Base-by-base conservation (phyloP, 2,329 filamentous ascomycete genomes). In the Uncinocarpus reesii region DNA sequence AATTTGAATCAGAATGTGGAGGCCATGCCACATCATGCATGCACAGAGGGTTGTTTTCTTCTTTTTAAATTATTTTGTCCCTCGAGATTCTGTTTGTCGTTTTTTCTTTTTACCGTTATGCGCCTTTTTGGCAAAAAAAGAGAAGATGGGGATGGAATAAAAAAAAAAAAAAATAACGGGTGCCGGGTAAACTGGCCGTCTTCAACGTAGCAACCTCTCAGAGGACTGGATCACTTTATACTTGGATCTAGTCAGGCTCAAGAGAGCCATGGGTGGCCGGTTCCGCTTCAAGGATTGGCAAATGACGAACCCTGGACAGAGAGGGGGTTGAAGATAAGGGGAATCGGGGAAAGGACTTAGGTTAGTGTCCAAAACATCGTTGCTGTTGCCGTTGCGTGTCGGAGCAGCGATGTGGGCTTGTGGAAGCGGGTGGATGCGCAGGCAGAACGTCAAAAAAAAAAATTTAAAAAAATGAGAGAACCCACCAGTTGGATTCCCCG, bases 1-100 rank as follows among this genome's bases (percentile, higher is more conserved):
- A 21, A 24, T 38, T 13, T 46, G 7, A 46, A 21, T 38, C 23
- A 46, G 16, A 7, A 34, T 29, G 43, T 38, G 43, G 43, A 46
- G 34, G 34, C 43, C 43, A 46, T 46, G 43, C 43, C 43, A 46
- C 43, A 46, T 46, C 43, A 45, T 36, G 42, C 42, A 45, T 45
- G 42, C 16, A 23, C 20, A 26, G 18, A 10, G 18, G 13, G 8
- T 34, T 15, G 7, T 15, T 36, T 29, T 37, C 20, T 18, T 36
- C 16, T 15, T 37, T 45, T 8, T 20, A n/a, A n/a, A n/a, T n/a
- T n/a, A n/a, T n/a, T n/a, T n/a, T n/a, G n/a, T n/a, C n/a, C n/a
- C n/a, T n/a, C n/a, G n/a, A n/a, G n/a, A n/a, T 36, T 29, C n/a
- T 36, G 36, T 21, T 35, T 37, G 18, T 35, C 21, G 36, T 28